These are phyloP conservation scores for Polytrichum formosum DNA, from an alignment of 225 moss, liverwort and hornwort genomes.

Conservation along the genomic window DNA sequence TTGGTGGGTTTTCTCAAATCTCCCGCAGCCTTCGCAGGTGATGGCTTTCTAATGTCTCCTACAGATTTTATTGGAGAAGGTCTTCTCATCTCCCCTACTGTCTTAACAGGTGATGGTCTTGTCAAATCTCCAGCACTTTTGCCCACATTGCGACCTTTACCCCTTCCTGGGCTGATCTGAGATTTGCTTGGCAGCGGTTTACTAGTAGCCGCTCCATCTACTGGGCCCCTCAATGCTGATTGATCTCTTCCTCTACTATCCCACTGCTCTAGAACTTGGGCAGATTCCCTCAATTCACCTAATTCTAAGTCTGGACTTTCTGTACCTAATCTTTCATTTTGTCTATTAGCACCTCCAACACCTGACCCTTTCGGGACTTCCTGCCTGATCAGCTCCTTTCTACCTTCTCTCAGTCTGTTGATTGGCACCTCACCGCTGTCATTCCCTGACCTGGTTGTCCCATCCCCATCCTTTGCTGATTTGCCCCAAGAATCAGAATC, in stretches of 20 bases:
- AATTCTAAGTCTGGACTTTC: conserved; percentile 65
- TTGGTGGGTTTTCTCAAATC: conserved; percentile 52
- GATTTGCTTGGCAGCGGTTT: conserved; percentile 39
- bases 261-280: conserved; percentile 47
- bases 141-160: conserved; percentile 31
- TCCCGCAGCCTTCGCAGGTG: conserved; percentile 36
- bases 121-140: conserved; percentile 48
- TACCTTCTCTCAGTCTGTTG: conserved; percentile 47
- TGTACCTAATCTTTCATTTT: conserved; percentile 46
- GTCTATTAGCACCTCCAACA: conserved; percentile 23
- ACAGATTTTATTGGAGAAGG: conserved; percentile 40
- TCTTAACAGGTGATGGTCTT: conserved; percentile 47
- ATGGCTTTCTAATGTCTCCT: conserved; percentile 54
- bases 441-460: conserved; percentile 36
- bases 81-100: conserved; percentile 40
- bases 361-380: conserved; percentile 39
- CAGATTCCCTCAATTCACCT: conserved; percentile 81
- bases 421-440: conserved; percentile 40
- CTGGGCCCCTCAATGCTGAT: conserved; percentile 34
- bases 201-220: conserved; percentile 32
- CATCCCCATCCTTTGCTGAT: conserved; percentile 48
- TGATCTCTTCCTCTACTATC: conserved; percentile 46
- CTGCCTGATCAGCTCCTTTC: conserved; percentile 41
- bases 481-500: conserved; percentile 61
- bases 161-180: conserved; percentile 48